Percentiles rank a stretch among this genome's conserved stretches.
These are phyloP conservation scores for Ceratocystis destructans DNA, from an alignment of 2,329 filamentous ascomycete genomes.

Conservation along the genomic window DNA sequence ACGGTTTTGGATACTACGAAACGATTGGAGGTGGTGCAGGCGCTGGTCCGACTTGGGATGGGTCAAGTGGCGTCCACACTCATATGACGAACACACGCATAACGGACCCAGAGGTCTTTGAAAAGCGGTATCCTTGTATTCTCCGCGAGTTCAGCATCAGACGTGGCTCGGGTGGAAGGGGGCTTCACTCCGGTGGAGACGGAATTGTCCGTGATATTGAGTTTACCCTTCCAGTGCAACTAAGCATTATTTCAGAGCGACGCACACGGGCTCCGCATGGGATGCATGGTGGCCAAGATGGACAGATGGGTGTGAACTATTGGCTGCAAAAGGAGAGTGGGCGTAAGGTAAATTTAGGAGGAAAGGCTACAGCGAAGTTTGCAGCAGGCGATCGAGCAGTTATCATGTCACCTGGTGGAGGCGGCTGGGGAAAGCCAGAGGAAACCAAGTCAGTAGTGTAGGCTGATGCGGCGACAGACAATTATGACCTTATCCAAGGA, in stretches of 20 bases:
- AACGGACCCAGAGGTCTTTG: constrained; percentile 38
- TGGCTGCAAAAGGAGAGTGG: constrained; percentile 68
- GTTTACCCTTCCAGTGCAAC: constrained; percentile 62
- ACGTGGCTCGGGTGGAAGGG: constrained; percentile 47
- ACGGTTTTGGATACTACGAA: constrained; percentile 42
- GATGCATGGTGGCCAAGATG: constrained; percentile 68
- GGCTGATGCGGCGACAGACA: too few relatives aligned
- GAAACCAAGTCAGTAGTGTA: background rate
- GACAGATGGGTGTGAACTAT: constrained; percentile 64
- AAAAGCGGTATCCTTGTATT: constrained; percentile 52
- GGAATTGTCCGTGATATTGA: constrained; percentile 68
- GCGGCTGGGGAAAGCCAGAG: constrained; percentile 53
- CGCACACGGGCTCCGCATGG: constrained; percentile 60
- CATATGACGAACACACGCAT: constrained; percentile 70
- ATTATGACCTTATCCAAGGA: too few relatives aligned
- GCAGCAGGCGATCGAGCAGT: constrained; percentile 64
- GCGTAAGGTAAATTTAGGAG: constrained; percentile 56
- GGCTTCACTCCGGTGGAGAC: constrained; percentile 56
- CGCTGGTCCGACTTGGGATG: constrained; percentile 44
- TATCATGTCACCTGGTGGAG: constrained; percentile 63
- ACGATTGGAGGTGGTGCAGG: constrained; percentile 53
- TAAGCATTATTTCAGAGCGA: constrained; percentile 63
- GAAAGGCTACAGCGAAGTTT: constrained; percentile 70
- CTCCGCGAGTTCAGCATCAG: constrained; percentile 57
- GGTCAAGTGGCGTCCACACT: constrained; percentile 33